Evolutionary conservation across 495 filamentous ascomycete genomes (phyloP).

Genomic region (Cudoniella acicularis): DNA sequence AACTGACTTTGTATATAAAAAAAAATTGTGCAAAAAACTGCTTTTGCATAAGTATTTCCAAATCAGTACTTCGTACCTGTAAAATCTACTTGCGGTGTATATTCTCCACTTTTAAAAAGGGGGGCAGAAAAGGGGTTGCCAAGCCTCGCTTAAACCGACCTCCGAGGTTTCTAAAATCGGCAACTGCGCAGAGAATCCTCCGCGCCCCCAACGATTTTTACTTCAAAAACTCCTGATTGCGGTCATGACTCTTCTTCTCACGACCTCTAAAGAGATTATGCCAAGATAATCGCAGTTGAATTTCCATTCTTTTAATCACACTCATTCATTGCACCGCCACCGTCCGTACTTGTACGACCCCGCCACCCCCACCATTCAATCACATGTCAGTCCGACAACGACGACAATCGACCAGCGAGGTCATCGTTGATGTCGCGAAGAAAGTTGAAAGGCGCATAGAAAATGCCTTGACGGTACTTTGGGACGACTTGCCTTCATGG

Average conservation of each 20-base stretch:
- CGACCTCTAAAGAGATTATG: neutral
- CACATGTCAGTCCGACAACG: constrained; percentile 19
- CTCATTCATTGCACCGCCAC: too few relatives aligned
- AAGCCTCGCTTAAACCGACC: neutral
- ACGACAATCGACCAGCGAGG: constrained; percentile 9
- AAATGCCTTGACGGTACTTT: constrained; percentile 39
- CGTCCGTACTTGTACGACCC: neutral
- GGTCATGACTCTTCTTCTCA: neutral
- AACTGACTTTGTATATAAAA: too few relatives aligned
- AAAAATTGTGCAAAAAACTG: too few relatives aligned
- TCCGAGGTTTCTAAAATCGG: neutral
- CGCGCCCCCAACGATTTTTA: constrained; percentile 1
- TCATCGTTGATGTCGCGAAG: constrained; percentile 14
- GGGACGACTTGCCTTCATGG: constrained; percentile 65
- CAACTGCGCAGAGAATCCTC: neutral
- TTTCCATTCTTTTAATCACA: neutral
- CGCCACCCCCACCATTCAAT: neutral
- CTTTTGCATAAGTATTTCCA: too few relatives aligned
- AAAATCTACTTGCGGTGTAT: too few relatives aligned
- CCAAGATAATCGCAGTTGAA: neutral
- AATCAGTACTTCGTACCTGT: too few relatives aligned
- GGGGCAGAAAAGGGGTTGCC: too few relatives aligned
- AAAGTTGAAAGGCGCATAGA: constrained; percentile 19
- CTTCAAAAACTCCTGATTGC: neutral
- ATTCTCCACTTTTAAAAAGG: too few relatives aligned